Conservation (phyloP, 192 early-diverging fungal species). For the Phlyctochytrium bullatum region DNA sequence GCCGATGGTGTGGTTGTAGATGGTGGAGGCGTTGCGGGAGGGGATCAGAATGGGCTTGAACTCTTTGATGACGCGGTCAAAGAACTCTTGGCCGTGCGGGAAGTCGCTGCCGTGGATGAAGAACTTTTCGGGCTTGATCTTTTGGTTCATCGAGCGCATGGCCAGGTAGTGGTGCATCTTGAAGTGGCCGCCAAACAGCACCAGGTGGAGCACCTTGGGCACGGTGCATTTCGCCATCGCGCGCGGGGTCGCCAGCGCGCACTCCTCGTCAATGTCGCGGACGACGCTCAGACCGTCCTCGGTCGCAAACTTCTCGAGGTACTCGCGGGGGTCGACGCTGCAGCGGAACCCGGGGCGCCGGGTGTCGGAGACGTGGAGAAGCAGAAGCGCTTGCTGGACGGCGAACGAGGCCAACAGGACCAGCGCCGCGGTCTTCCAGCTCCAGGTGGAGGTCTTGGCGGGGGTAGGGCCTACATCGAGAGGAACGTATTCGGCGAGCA, state of each 20-base stretch:
- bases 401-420: too few species aligned
- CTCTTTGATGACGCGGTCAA: slow-evolving; percentile 22
- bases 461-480: too few species aligned
- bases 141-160: slow-evolving; percentile 9
- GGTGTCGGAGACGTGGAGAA: too few species aligned
- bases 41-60: slow-evolving; percentile 11
- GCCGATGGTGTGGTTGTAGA: neutral
- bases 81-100: slow-evolving; percentile 11
- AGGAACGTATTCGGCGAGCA: too few species aligned
- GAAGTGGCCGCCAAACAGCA: slow-evolving; percentile 7
- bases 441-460: too few species aligned
- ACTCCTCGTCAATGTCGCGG: slow-evolving; percentile 2
- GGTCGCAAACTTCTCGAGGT: too few species aligned
- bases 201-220: slow-evolving; percentile 15
- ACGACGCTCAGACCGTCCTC: too few species aligned
- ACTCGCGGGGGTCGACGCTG: neutral
- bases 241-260: neutral
- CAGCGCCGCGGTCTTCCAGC: too few species aligned
- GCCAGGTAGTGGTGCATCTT: slow-evolving; percentile 23
- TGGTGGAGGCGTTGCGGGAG: neutral
- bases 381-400: too few species aligned
- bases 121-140: slow-evolving; percentile 18
- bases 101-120: slow-evolving; percentile 21
- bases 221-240: slow-evolving; percentile 9
- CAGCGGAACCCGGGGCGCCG: slow-evolving; percentile 4